Evolutionary conservation across 2,329 filamentous ascomycete genomes (phyloP), one percentile per base, ranked within the genome.

Genomic region (Penicillium sp.): DNA sequence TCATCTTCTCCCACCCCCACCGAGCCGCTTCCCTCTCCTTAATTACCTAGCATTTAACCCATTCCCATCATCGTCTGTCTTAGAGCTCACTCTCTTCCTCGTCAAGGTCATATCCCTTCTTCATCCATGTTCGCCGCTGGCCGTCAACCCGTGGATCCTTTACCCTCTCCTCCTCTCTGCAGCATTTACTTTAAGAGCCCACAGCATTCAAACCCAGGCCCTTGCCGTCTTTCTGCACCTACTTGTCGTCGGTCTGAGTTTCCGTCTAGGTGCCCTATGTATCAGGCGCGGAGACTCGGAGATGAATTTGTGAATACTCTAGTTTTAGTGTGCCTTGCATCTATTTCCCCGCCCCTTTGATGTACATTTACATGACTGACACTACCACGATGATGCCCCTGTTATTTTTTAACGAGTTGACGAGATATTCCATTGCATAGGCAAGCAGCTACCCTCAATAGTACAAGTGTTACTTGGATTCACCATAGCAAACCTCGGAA

Each of bases 101-200:
- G 61, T 81, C 47, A 96, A 96, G 71, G 74, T 91, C 9, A 74
- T 81, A 13, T 84, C 84, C 0, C 73, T 94, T 10, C 79, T 82
- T 3, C 79, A 81, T 45, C 82, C 87, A 1, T 96, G 91, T 70
- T 85, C 84, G 68, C 91, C 91, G 0, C 86, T 86, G 54, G 84
- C 85, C 41, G 79, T 84, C n/a, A 86, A 82, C 42, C 77, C 84
- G 7, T 82, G 82, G 70, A 73, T 91, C 5, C 79, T 85, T 5
- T 86, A 87, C 61, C 85, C 88, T 3, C 75, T 96, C 2, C 74
- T 95, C 5, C 72, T 82, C 4, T 70, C 93, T 8, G 90, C 90
- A 9, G 84, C 82, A 1, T 63, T 91, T 13, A 90, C 92, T 59
- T 71, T 83, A 16, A 59, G 75, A 12, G 56, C 60, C 1, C 70